Conservation (phyloP, 2,329 filamentous ascomycete genomes). For the Falciphora oryzae region DNA sequence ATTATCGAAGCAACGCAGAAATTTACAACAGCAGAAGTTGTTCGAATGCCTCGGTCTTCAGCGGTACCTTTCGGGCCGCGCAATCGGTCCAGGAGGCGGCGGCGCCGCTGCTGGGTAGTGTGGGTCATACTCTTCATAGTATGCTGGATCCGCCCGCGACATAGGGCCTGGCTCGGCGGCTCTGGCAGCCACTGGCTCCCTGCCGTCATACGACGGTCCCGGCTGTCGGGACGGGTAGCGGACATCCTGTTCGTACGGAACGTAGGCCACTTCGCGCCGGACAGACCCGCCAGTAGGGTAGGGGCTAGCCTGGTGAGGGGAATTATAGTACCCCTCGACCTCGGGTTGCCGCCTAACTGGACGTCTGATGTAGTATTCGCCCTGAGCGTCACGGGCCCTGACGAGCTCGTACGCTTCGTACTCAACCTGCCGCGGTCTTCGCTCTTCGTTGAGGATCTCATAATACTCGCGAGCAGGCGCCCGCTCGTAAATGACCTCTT, state of each 20-base stretch:
- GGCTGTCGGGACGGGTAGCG: conserved; percentile 5
- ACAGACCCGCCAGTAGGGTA: background rate
- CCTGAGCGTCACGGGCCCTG: conserved; percentile 36
- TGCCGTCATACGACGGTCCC: conserved; percentile 14
- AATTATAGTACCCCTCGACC: conserved; percentile 4
- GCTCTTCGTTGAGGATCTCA: conserved; percentile 25
- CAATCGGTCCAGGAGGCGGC: background rate
- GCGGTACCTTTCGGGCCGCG: background rate
- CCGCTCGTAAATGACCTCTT: conserved; percentile 2
- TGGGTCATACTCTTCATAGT: conserved; percentile 40
- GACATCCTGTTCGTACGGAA: conserved; percentile 1
- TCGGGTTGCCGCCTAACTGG: conserved; percentile 22
- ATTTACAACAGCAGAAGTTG: no score
- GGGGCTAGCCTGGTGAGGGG: background rate
- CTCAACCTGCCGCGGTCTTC: conserved; percentile 22
- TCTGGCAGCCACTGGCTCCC: conserved; percentile 12
- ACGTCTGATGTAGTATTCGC: conserved; percentile 40
- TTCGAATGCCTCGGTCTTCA: background rate
- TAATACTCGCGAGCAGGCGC: conserved; percentile 25
- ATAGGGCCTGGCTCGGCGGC: conserved; percentile 12
- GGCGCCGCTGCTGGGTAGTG: conserved; percentile 29
- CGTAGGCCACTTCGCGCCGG: conserved; percentile 4
- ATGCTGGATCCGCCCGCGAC: conserved; percentile 16
- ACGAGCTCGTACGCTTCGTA: conserved; percentile 40
- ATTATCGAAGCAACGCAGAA: no score